Evolutionary conservation across 2,329 filamentous ascomycete species (phyloP), one percentile per base, ranked within the genome.

Genomic region (Botryotinia globosa): DNA sequence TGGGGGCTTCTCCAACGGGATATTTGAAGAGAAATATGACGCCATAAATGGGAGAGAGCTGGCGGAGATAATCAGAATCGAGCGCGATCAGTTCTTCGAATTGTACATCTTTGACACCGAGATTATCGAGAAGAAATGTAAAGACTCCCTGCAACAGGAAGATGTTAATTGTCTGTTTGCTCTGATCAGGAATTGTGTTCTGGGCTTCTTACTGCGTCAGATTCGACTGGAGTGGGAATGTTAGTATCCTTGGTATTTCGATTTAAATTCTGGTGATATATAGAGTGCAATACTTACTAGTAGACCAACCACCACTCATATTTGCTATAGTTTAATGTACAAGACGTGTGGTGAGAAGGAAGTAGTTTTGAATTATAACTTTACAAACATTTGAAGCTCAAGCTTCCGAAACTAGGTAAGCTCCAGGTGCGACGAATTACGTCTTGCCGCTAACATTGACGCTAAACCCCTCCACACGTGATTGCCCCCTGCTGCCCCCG

Each of bases 21-120:
- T 93, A 99, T 85, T 98, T 98, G 90, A 99, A 99, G 82, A 99
- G 93, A 84, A 99, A 99, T 80, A 99, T 98, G 77, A 99, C 94
- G 79, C 96, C 96, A 84, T 97, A 97, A 70, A 97, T 87, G 29
- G 93, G 92, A 78, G 91, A 90, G 48, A 94, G 87, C 76, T 90
- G 85, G 61, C 88, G 87, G 20, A 97, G 87, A 73, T 88, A 87
- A 69, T 93, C 89, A 10, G 93, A 86, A 78, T 98, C 95, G 76
- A 99, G 90, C 1, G 93, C 92, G 73, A 98, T 89, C 76, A 99
- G 90, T 85, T 99, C 96, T 85, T 98, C 96, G 81, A 98, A 98
- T 83, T 99, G 96, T 3, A 98, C 94, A 80, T 93, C 90, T 82
- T 94, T 92, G 78, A 97, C 94, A 68, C 96, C 96, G 75, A 99